A percentile compares a stretch with the other conserved stretches of the same genome.
Conservation (phyloP, 257 asterid genomes). For the Nicotiana tabacum region DNA sequence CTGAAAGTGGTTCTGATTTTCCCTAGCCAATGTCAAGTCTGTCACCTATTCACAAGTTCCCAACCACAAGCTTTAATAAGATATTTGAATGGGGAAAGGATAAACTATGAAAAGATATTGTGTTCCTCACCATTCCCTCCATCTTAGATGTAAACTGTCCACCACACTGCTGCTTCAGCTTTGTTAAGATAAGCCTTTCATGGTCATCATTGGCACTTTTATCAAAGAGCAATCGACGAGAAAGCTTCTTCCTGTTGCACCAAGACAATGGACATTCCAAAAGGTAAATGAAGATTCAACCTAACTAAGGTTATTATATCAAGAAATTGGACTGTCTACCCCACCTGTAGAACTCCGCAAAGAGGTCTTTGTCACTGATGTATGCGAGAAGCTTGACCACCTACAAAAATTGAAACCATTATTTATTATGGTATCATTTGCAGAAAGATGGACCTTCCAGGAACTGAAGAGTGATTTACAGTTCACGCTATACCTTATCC, state of each 20-base stretch:
- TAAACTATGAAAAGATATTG: neutral
- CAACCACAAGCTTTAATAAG: neutral
- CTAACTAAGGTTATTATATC: neutral
- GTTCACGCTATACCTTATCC: constrained; percentile 42
- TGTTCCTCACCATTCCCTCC: constrained; percentile 56
- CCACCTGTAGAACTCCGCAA: constrained; percentile 51
- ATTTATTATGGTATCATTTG: neutral
- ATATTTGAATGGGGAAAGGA: neutral
- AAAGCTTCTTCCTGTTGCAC: constrained; percentile 42
- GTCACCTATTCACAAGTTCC: constrained; percentile 34
- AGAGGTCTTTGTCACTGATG: constrained; percentile 53
- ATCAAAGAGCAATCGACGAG: constrained; percentile 50
- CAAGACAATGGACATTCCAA: neutral
- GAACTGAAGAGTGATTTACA: neutral
- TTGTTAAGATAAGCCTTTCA: constrained; percentile 40
- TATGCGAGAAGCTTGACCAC: constrained; percentile 45
- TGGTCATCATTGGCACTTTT: constrained; percentile 45
- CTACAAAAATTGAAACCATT: constrained; percentile 14
- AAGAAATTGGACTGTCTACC: neutral
- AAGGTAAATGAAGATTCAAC: neutral
- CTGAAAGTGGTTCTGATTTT: constrained; percentile 34
- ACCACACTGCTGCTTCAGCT: constrained; percentile 52
- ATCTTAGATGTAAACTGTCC: constrained; percentile 55
- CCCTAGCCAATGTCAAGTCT: constrained; percentile 47
- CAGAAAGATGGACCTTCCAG: neutral